These are phyloP conservation scores for Lachnellula cervina DNA, from an alignment of 2,329 filamentous ascomycete genomes.

Conservation along the genomic window DNA sequence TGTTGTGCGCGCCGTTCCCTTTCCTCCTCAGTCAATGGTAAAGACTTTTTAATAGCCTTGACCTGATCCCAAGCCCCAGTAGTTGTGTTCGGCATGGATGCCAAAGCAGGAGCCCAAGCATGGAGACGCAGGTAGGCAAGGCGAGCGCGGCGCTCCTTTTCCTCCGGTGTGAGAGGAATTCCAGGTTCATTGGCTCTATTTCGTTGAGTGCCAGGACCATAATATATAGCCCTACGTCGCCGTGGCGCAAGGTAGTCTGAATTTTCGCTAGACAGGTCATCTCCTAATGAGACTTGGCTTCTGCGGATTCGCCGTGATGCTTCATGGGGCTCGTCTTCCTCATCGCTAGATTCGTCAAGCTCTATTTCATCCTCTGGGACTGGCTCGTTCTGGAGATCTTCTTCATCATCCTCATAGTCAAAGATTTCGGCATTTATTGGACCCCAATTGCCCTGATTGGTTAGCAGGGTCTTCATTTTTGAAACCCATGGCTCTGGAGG, in stretches of 20 bases:
- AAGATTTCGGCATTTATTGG: not conserved
- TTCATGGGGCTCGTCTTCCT: too few relatives aligned
- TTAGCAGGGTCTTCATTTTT: constrained; percentile 14
- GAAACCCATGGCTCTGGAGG: constrained; percentile 18
- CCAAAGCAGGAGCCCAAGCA: not conserved
- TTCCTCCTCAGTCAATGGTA: constrained; percentile 5
- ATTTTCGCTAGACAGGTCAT: too few relatives aligned
- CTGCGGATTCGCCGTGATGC: too few relatives aligned
- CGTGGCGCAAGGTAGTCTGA: too few relatives aligned
- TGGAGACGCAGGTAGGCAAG: not conserved
- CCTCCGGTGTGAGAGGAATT: not conserved
- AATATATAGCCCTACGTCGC: too few relatives aligned
- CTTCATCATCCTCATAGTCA: not conserved
- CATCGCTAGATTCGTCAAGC: too few relatives aligned
- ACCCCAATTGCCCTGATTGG: not conserved
- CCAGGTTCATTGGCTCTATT: too few relatives aligned
- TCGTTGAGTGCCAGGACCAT: too few relatives aligned
- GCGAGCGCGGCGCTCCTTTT: not conserved
- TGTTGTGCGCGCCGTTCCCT: constrained; percentile 2
- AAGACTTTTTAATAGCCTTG: constrained; percentile 4
- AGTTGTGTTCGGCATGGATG: not conserved
- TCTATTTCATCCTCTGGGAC: too few relatives aligned
- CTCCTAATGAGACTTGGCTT: too few relatives aligned
- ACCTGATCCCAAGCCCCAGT: constrained; percentile 1
- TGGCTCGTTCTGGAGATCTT: too few relatives aligned